phyloP scores from a whole-genome alignment of 192 early-diverging fungal species.

The Backusella sp. region DNA sequence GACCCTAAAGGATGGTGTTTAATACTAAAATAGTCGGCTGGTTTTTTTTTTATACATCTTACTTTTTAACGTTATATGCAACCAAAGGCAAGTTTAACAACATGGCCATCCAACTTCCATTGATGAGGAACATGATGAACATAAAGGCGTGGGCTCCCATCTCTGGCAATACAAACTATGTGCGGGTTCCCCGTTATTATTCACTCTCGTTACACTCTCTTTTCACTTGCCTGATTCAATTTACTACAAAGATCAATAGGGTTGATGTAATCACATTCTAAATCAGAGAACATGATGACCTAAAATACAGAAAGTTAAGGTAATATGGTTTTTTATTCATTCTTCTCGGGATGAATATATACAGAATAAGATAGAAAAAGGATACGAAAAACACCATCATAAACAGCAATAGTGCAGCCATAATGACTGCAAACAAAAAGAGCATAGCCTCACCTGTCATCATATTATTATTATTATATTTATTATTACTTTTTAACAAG shows the following conservation, averaged over 20 bases:
- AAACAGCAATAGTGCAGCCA: slow-evolving; percentile 91
- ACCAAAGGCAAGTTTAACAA: slow-evolving; percentile 85
- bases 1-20: slow-evolving; percentile 54
- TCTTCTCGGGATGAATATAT: neutral
- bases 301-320: neutral
- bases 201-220: neutral
- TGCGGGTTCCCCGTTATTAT: neutral
- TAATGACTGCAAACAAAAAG: slow-evolving; percentile 91
- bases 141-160: slow-evolving; percentile 83
- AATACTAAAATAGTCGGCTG: neutral
- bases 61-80: slow-evolving; percentile 88
- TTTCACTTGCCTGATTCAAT: slow-evolving; percentile 84
- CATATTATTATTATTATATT: neutral
- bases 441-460: slow-evolving; percentile 68
- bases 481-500: neutral
- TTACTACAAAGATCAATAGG: slow-evolving; percentile 97
- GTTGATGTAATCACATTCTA: slow-evolving; percentile 99
- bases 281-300: slow-evolving; percentile 57
- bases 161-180: slow-evolving; percentile 94
- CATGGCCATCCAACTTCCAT: slow-evolving; percentile 86
- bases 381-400: slow-evolving; percentile 94
- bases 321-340: slow-evolving; percentile 4
- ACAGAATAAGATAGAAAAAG: slow-evolving; percentile 22
- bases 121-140: slow-evolving; percentile 79
- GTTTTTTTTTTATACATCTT: slow-evolving; percentile 25